Conservation (phyloP, 129 eudicot genomes). For the Tagetes patula region DNA sequence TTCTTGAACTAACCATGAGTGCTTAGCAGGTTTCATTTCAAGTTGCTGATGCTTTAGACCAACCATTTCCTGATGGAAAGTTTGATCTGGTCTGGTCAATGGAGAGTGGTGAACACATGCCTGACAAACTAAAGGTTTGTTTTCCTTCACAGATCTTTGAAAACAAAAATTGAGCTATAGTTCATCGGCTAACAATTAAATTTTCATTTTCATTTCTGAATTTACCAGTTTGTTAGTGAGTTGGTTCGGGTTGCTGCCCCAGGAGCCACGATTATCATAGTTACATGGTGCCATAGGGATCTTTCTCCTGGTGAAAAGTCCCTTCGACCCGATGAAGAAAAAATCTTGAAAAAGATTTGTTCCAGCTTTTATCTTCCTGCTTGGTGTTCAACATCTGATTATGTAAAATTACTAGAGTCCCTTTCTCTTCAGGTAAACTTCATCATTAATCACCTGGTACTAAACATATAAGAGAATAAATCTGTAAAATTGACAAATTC, state of each 20-base stretch:
- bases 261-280: slow-evolving; percentile 79
- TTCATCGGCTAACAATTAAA: neutral
- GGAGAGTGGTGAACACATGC: slow-evolving; percentile 99
- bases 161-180: neutral
- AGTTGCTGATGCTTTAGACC: slow-evolving; percentile 90
- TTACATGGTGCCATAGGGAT: slow-evolving; percentile 95
- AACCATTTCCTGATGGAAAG: slow-evolving; percentile 84
- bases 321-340: slow-evolving; percentile 59
- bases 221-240: slow-evolving; percentile 72
- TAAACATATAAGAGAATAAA: neutral
- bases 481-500: neutral
- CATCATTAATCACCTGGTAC: neutral
- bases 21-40: slow-evolving; percentile 70
- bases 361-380: slow-evolving; percentile 76
- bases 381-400: slow-evolving; percentile 91
- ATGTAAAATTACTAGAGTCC: slow-evolving; percentile 63
- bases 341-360: slow-evolving; percentile 67
- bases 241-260: slow-evolving; percentile 92
- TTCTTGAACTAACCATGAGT: slow-evolving; percentile 25
- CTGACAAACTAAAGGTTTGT: slow-evolving; percentile 75
- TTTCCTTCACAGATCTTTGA: neutral
- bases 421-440: slow-evolving; percentile 68
- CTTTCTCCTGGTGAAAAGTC: slow-evolving; percentile 72
- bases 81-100: slow-evolving; percentile 93
- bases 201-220: neutral